These are phyloP conservation scores for Albophoma yamanashiensis DNA, from an alignment of 2,329 filamentous ascomycete genomes.

Conservation along the genomic window DNA sequence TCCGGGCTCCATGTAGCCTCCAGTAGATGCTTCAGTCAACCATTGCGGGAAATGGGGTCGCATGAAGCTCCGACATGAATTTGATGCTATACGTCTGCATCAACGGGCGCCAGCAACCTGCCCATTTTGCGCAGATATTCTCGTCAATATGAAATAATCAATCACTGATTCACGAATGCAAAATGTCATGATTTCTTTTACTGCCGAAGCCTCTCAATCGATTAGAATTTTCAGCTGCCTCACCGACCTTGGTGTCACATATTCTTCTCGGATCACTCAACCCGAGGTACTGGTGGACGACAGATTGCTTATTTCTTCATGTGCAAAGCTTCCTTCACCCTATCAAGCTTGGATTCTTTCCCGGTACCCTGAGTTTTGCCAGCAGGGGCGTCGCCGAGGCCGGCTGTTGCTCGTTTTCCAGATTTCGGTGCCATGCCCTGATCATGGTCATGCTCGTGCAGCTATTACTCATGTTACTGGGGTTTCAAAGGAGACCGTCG, in stretches of 20 bases:
- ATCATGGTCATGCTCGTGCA: slow-evolving; percentile 1
- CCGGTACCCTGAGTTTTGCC: not conserved
- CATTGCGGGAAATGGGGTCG: too few species aligned
- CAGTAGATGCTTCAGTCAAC: too few species aligned
- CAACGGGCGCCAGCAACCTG: too few species aligned
- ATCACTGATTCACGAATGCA: too few species aligned
- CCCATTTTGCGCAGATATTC: too few species aligned
- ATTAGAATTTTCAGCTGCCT: not conserved
- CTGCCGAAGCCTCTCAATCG: not conserved
- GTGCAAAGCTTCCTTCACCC: slow-evolving; percentile 16
- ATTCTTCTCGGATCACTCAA: not conserved
- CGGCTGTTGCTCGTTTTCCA: not conserved
- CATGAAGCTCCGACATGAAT: too few species aligned
- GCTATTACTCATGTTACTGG: not conserved
- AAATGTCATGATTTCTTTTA: too few species aligned
- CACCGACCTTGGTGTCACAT: not conserved
- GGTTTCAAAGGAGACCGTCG: not conserved
- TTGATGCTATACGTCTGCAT: too few species aligned
- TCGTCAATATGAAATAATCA: too few species aligned
- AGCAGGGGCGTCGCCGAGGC: not conserved
- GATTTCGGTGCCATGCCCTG: not conserved
- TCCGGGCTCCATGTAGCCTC: too few species aligned
- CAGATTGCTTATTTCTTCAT: slow-evolving; percentile 9
- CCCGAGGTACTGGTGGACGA: not conserved
- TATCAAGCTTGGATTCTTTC: slow-evolving; percentile 11